A percentile compares a stretch with the other conserved stretches of the same genome.
Conservation (phyloP, 2,329 filamentous ascomycete species). For the Fusarium sp. region DNA sequence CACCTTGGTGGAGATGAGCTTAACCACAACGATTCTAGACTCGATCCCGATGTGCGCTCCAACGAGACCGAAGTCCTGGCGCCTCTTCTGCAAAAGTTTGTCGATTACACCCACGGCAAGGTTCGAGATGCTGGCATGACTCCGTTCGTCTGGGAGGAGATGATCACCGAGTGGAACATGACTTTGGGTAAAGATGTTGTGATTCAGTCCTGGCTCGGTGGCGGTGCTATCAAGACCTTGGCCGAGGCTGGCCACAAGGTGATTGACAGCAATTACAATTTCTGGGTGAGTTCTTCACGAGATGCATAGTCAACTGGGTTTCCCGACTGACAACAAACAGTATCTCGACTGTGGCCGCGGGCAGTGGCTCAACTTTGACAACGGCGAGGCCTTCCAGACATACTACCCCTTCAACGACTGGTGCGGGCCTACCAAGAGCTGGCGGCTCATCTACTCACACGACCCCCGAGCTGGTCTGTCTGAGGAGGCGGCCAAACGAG, state of each 20-base stretch:
- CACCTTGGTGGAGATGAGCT: constrained; percentile 91
- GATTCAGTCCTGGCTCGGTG: constrained; percentile 82
- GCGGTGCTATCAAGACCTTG: constrained; percentile 68
- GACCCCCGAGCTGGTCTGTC: constrained; percentile 76
- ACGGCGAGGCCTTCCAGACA: constrained; percentile 61
- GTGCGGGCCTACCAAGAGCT: constrained; percentile 83
- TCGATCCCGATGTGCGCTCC: constrained; percentile 78
- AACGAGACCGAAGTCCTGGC: constrained; percentile 73
- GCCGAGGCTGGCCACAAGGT: constrained; percentile 74
- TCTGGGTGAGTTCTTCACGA: constrained; percentile 67
- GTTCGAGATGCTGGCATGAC: constrained; percentile 72
- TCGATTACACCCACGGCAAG: constrained; percentile 75
- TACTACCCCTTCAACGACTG: constrained; percentile 83
- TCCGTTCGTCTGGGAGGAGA: constrained; percentile 90
- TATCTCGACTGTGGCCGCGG: constrained; percentile 88
- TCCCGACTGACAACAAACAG: constrained; percentile 53
- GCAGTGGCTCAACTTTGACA: constrained; percentile 78
- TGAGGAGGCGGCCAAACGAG: constrained; percentile 69
- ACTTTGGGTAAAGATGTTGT: constrained; percentile 76
- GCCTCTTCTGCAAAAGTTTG: constrained; percentile 81
- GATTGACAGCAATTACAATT: constrained; percentile 80
- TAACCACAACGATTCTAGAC: constrained; percentile 71
- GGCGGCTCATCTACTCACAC: constrained; percentile 83
- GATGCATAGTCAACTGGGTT: neutral
- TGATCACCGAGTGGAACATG: constrained; percentile 81